These are phyloP conservation scores for Nemania sp. DNA, from an alignment of 2,329 filamentous ascomycete species.

Conservation along the genomic window DNA sequence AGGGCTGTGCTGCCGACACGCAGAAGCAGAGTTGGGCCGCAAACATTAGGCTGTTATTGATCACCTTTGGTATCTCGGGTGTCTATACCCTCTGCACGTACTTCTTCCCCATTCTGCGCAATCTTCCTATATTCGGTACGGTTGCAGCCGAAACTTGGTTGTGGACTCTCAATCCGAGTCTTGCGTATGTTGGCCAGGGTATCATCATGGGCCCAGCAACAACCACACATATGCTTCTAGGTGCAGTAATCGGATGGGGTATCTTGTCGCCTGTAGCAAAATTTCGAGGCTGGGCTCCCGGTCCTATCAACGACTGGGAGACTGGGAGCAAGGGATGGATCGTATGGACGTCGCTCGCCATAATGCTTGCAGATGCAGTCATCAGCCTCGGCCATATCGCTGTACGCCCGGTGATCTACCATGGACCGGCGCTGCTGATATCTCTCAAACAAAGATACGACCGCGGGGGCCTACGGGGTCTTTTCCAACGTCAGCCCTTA, in stretches of 20 bases:
- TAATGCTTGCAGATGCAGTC: slow-evolving; percentile 94
- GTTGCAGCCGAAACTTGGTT: slow-evolving; percentile 79
- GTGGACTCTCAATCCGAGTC: slow-evolving; percentile 94
- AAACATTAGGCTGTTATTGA: slow-evolving; percentile 58
- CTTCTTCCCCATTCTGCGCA: slow-evolving; percentile 82
- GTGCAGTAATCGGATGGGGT: slow-evolving; percentile 87
- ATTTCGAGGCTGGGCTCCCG: slow-evolving; percentile 83
- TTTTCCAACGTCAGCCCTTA: slow-evolving; percentile 28
- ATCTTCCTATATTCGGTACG: slow-evolving; percentile 83
- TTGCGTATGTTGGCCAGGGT: slow-evolving; percentile 96
- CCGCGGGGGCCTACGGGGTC: slow-evolving; percentile 26
- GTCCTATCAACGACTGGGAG: slow-evolving; percentile 85
- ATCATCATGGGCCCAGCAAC: slow-evolving; percentile 98
- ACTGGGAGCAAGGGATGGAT: slow-evolving; percentile 97
- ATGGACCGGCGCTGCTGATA: slow-evolving; percentile 40
- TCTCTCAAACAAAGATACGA: slow-evolving; percentile 28
- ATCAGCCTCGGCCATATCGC: slow-evolving; percentile 83
- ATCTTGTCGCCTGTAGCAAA: slow-evolving; percentile 89
- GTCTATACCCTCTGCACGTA: slow-evolving; percentile 81
- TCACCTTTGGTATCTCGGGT: slow-evolving; percentile 63
- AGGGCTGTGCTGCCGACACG: slow-evolving; percentile 36
- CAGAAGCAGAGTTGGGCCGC: slow-evolving; percentile 47
- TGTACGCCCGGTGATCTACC: slow-evolving; percentile 61
- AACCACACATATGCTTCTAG: slow-evolving; percentile 92
- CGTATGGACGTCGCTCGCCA: slow-evolving; percentile 92